phyloP scores from a whole-genome alignment of 192 early-diverging fungal genomes.

The Coemansia sp. region DNA sequence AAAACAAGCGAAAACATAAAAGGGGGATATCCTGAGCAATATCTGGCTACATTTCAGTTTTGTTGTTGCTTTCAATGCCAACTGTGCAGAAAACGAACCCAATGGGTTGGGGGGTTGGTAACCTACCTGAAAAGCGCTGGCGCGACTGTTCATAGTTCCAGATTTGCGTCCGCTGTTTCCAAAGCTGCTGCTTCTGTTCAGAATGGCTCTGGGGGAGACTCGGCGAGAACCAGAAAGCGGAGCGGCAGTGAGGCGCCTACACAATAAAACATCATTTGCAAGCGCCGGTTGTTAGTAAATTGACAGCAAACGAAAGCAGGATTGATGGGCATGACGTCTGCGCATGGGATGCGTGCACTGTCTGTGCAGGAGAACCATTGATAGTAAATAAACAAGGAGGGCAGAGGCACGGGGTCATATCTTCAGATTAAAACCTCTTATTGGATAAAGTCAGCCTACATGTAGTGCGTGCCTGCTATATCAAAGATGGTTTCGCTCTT shows the following conservation, averaged over 20 bases:
- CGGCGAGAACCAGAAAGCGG: background rate
- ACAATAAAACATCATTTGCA: background rate
- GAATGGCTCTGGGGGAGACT: background rate
- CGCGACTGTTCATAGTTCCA: background rate
- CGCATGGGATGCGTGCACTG: background rate
- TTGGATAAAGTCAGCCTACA: background rate
- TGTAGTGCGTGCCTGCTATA: background rate
- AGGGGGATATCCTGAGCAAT: background rate
- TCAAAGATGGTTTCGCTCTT: background rate
- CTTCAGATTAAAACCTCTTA: background rate
- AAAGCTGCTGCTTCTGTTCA: constrained; percentile 6
- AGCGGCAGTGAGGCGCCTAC: constrained; percentile 2
- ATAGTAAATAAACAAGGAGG: background rate
- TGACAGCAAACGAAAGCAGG: background rate
- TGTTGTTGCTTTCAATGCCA: background rate
- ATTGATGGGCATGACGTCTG: background rate
- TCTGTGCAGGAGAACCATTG: background rate
- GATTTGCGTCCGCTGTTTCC: background rate
- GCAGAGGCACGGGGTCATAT: background rate
- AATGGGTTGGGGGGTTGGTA: background rate
- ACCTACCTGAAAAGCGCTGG: background rate
- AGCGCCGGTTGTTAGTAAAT: constrained; percentile 1
- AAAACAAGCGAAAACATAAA: background rate
- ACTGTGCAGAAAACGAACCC: background rate
- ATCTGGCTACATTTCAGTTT: background rate